phyloP scores from a whole-genome alignment of 495 filamentous ascomycete genomes.

The Penicillium paradoxum region DNA sequence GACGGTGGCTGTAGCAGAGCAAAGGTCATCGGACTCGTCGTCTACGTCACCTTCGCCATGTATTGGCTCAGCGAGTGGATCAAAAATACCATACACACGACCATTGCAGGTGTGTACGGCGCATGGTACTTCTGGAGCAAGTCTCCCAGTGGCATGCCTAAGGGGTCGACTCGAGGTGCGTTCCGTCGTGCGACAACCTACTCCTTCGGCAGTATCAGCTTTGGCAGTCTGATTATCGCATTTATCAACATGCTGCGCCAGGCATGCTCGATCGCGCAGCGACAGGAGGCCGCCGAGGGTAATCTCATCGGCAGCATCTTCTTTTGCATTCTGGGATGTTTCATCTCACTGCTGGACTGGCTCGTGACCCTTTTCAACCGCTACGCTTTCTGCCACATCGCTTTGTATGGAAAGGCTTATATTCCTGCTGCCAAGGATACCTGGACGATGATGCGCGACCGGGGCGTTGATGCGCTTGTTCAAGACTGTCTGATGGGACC shows the following conservation, averaged over 20 bases:
- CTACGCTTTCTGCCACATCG: constrained; percentile 90
- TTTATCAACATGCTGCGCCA: constrained; percentile 80
- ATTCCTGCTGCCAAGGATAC: constrained; percentile 82
- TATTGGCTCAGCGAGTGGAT: constrained; percentile 92
- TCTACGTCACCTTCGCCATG: constrained; percentile 82
- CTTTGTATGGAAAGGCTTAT: constrained; percentile 84
- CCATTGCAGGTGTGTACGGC: constrained; percentile 82
- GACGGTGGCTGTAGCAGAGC: constrained; percentile 66
- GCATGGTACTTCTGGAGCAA: constrained; percentile 83
- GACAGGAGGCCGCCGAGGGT: constrained; percentile 57
- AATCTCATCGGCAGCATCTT: constrained; percentile 62
- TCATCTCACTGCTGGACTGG: constrained; percentile 80
- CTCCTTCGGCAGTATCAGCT: constrained; percentile 83
- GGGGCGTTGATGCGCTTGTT: constrained; percentile 82
- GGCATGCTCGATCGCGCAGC: constrained; percentile 66
- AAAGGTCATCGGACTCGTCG: constrained; percentile 77
- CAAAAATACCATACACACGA: constrained; percentile 88
- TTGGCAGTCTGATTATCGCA: constrained; percentile 82
- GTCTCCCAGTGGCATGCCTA: constrained; percentile 60
- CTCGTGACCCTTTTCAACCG: constrained; percentile 64
- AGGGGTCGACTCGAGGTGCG: constrained; percentile 65
- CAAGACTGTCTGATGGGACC: constrained; percentile 90
- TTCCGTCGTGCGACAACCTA: constrained; percentile 76
- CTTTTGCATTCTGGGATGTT: constrained; percentile 67
- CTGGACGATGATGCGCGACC: constrained; percentile 84